Percentiles rank a stretch among this genome's conserved stretches.
phyloP scores from a whole-genome alignment of 2,329 filamentous ascomycete species.

The Ophiosphaerella korrae region DNA sequence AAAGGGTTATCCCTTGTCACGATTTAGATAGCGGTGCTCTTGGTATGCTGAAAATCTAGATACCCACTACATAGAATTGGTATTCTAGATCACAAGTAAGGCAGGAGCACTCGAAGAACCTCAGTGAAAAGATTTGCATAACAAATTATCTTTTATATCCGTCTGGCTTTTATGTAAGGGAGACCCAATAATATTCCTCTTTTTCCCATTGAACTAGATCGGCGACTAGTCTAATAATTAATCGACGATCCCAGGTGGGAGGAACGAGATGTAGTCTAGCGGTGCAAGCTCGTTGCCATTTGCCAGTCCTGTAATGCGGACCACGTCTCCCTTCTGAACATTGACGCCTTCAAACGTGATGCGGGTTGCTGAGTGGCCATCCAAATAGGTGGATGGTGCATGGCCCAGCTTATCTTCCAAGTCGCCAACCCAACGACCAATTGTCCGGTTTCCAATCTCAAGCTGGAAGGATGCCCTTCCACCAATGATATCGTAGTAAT shows the following conservation, averaged over 20 bases:
- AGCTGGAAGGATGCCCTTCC: conserved; percentile 63
- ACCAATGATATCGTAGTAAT: conserved; percentile 68
- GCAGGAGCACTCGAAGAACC: too few relatives aligned
- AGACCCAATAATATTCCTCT: too few relatives aligned
- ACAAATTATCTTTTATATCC: too few relatives aligned
- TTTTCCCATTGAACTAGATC: too few relatives aligned
- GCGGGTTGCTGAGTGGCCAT: conserved; percentile 68
- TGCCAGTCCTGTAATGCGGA: conserved; percentile 63
- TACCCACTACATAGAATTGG: too few relatives aligned
- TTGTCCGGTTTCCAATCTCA: conserved; percentile 56
- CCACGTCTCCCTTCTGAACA: conserved; percentile 56
- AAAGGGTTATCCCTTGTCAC: not conserved
- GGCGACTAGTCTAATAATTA: conserved; percentile 45
- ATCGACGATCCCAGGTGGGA: conserved; percentile 64
- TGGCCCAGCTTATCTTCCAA: conserved; percentile 65
- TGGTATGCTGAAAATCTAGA: too few relatives aligned
- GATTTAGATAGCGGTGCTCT: too few relatives aligned
- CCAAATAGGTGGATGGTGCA: conserved; percentile 62
- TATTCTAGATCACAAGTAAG: too few relatives aligned
- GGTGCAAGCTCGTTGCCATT: conserved; percentile 68
- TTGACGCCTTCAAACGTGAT: conserved; percentile 62
- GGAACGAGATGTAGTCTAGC: conserved; percentile 68
- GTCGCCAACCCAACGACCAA: conserved; percentile 66
- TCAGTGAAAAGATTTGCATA: too few relatives aligned
- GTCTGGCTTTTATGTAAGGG: too few relatives aligned